Evolutionary conservation across 2,329 filamentous ascomycete species (phyloP), one percentile per base, ranked within the genome.

Genomic region (Ceratocystiopsis minuta): DNA sequence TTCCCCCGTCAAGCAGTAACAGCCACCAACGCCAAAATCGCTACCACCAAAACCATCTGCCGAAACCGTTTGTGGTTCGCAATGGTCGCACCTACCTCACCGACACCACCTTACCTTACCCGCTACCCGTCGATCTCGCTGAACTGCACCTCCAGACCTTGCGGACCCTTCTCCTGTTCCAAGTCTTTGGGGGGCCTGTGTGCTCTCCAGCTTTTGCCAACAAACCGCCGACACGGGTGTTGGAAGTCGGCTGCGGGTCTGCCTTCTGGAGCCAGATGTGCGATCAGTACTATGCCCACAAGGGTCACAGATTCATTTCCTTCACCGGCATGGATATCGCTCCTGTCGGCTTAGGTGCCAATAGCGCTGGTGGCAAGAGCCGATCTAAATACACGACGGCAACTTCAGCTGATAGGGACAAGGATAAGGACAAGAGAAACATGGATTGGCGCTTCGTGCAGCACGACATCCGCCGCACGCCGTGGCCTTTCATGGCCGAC

Each of bases 181-280:
- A 84, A 53, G 72, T 93, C 32, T 86, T 90, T 52, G 84, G 85
- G 37, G 75, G 75, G 12, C 81, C 85, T 0, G 70, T 90, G 43
- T 87, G 81, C 59, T 80, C 79, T 10, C 78, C 80, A 1, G 65
- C 66, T 28, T 68, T 84, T 42, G 62, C 68, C 36, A 68, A 73
- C 48, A 73, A 74, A 38, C 77, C 82, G 16, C 87, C 87, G 0
- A 70, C 69, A 52, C 78, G 76, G 49, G 79, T 96, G 24, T 67
- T 96, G 18, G 88, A 96, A 54, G 61, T 95, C 32, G 86, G 78
- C 28, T 96, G 88, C 57, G 87, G 87, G 16, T 80, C 80, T 16
- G 88, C 76, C 18, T 82, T 92, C 55, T 95, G 87, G 87, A 87
- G 82, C 51, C 79, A 82, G 60, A 77, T 85, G 65, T 92, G 84